phyloP scores from a whole-genome alignment of 257 asterid genomes.

The Solanum ahanhuiri region DNA sequence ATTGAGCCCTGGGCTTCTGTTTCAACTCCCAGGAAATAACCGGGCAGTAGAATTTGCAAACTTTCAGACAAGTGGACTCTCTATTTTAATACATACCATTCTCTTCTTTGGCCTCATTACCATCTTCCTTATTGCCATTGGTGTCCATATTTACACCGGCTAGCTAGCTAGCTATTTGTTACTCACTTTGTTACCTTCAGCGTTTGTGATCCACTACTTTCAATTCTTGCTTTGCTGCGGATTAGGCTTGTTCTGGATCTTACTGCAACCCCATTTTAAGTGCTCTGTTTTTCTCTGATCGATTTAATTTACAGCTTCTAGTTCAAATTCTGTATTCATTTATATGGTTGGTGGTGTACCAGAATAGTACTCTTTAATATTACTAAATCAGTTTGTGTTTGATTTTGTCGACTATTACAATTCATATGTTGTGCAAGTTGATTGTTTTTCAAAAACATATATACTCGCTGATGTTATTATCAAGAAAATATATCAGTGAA shows the following conservation, averaged over 20 bases:
- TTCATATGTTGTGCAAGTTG: not conserved
- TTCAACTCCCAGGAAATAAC: constrained; percentile 70
- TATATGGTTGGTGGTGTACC: not conserved
- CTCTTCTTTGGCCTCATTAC: constrained; percentile 69
- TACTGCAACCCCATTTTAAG: too few species aligned
- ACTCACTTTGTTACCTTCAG: too few species aligned
- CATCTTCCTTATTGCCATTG: constrained; percentile 69
- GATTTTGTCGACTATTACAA: not conserved
- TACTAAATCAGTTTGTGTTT: not conserved
- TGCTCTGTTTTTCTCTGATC: not conserved
- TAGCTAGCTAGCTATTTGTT: not conserved
- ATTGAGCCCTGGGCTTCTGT: constrained; percentile 70
- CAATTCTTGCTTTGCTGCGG: too few species aligned
- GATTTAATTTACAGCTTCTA: not conserved
- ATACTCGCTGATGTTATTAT: not conserved
- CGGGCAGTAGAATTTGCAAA: constrained; percentile 63
- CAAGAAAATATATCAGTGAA: not conserved
- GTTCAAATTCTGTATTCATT: not conserved
- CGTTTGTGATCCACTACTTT: not conserved
- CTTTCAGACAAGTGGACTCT: constrained; percentile 71
- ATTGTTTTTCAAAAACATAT: not conserved
- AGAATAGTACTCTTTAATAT: not conserved
- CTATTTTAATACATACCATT: constrained; percentile 59
- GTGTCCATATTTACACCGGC: constrained; percentile 69
- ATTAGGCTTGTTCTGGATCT: too few species aligned